These are phyloP conservation scores for Macrolepiota dolichaula DNA, from an alignment of 768 basidiomycete species.

Conservation along the genomic window DNA sequence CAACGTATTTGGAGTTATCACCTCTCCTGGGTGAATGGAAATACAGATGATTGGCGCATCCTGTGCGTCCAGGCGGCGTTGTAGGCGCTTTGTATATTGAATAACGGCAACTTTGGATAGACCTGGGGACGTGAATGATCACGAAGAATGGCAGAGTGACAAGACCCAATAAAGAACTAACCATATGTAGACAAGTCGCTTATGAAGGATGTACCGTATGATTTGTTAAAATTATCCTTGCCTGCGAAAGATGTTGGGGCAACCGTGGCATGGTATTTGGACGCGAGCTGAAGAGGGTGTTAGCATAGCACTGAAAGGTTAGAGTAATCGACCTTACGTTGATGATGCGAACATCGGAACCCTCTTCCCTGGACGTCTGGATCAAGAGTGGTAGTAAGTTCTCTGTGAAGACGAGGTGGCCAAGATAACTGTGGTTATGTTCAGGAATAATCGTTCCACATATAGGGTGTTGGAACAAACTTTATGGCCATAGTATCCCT, in stretches of 20 bases:
- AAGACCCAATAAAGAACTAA: slow-evolving; percentile 15
- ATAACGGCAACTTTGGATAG: slow-evolving; percentile 48
- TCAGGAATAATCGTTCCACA: neutral
- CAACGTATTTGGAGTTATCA: slow-evolving; percentile 25
- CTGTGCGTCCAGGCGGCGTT: slow-evolving; percentile 37
- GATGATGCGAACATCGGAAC: slow-evolving; percentile 61
- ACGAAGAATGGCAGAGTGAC: neutral
- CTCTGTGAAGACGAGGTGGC: slow-evolving; percentile 54
- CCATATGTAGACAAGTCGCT: slow-evolving; percentile 28
- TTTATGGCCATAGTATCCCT: slow-evolving; percentile 9
- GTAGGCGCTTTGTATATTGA: slow-evolving; percentile 48
- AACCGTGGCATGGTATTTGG: slow-evolving; percentile 21
- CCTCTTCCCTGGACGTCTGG: slow-evolving; percentile 41
- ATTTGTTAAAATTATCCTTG: slow-evolving; percentile 33
- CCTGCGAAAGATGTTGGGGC: slow-evolving; percentile 23
- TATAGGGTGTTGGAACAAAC: neutral
- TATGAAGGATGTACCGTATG: slow-evolving; percentile 22
- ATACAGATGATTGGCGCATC: slow-evolving; percentile 33
- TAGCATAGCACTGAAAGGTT: neutral
- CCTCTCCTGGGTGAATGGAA: slow-evolving; percentile 38
- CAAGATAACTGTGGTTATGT: slow-evolving; percentile 39
- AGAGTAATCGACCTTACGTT: slow-evolving; percentile 36
- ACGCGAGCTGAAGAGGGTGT: slow-evolving; percentile 26
- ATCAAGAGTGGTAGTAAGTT: slow-evolving; percentile 50
- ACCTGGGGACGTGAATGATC: slow-evolving; percentile 24